These are phyloP conservation scores for Gossypium sturtianum DNA, from an alignment of 345 rosid species.

Conservation along the genomic window DNA sequence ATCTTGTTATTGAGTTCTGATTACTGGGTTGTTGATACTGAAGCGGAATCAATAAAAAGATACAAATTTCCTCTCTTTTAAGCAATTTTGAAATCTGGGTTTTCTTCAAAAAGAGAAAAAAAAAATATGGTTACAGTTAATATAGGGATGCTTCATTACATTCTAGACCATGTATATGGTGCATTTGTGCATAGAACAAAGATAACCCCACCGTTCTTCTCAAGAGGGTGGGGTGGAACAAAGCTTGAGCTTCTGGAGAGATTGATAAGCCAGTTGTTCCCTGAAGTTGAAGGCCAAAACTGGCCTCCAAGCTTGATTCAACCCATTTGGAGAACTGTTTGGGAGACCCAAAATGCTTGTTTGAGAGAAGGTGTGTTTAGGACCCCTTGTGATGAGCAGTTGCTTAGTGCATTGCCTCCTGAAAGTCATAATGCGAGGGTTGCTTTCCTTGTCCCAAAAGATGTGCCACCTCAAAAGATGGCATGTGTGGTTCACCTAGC, in stretches of 20 bases:
- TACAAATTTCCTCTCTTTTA: background rate
- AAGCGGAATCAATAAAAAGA: background rate
- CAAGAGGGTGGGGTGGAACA: slow-evolving; percentile 92
- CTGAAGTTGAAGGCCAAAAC: slow-evolving; percentile 55
- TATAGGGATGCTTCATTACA: slow-evolving; percentile 86
- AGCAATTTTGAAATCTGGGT: background rate
- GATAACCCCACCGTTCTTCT: slow-evolving; percentile 78
- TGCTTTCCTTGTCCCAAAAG: slow-evolving; percentile 77
- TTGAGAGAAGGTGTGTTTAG: slow-evolving; percentile 82
- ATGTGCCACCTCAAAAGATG: slow-evolving; percentile 64
- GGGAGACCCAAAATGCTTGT: slow-evolving; percentile 73
- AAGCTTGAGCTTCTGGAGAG: slow-evolving; percentile 85
- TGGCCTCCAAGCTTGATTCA: slow-evolving; percentile 67
- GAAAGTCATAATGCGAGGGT: slow-evolving; percentile 84
- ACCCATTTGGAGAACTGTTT: slow-evolving; percentile 83
- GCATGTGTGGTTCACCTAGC: slow-evolving; percentile 99
- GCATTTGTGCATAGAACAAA: slow-evolving; percentile 85
- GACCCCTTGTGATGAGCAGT: slow-evolving; percentile 79
- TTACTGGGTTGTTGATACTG: background rate
- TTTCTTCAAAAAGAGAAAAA: background rate
- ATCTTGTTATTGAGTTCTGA: slow-evolving; percentile 1
- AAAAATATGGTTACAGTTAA: slow-evolving; percentile 62
- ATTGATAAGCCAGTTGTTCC: slow-evolving; percentile 67
- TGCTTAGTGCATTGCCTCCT: slow-evolving; percentile 76
- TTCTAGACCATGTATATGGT: slow-evolving; percentile 85